phyloP scores from a whole-genome alignment of 306 rosid species.

The Cotoneaster glaucophyllus region DNA sequence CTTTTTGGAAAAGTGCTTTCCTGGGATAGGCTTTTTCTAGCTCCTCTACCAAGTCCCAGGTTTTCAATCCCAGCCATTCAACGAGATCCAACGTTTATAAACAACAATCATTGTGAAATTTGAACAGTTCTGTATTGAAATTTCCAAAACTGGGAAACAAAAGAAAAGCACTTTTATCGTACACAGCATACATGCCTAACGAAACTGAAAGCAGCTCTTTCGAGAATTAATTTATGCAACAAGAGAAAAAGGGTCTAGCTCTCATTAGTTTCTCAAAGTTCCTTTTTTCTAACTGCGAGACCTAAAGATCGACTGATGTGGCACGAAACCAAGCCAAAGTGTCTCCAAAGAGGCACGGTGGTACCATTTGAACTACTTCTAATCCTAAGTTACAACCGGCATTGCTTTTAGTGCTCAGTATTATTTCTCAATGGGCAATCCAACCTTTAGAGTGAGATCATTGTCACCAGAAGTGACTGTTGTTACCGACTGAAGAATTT shows the following conservation, averaged over 20 bases:
- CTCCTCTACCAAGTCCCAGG: neutral
- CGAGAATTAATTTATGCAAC: neutral
- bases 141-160: neutral
- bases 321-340: neutral
- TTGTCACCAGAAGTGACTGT: slow-evolving; percentile 20
- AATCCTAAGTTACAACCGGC: neutral
- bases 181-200: neutral
- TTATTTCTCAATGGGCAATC: slow-evolving; percentile 11
- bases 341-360: neutral
- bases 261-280: neutral
- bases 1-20: neutral
- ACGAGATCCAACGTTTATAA: neutral
- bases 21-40: neutral
- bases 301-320: slow-evolving; percentile 4
- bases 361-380: slow-evolving; percentile 1
- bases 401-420: neutral
- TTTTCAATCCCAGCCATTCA: neutral
- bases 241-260: neutral
- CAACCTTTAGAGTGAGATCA: slow-evolving; percentile 29
- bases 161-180: neutral
- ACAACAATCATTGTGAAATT: neutral
- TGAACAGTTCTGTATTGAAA: neutral
- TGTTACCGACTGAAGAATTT: slow-evolving; percentile 18
- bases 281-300: neutral
- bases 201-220: neutral